phyloP scores from a whole-genome alignment of 2,329 filamentous ascomycete species.

The Blastomyces parvus region DNA sequence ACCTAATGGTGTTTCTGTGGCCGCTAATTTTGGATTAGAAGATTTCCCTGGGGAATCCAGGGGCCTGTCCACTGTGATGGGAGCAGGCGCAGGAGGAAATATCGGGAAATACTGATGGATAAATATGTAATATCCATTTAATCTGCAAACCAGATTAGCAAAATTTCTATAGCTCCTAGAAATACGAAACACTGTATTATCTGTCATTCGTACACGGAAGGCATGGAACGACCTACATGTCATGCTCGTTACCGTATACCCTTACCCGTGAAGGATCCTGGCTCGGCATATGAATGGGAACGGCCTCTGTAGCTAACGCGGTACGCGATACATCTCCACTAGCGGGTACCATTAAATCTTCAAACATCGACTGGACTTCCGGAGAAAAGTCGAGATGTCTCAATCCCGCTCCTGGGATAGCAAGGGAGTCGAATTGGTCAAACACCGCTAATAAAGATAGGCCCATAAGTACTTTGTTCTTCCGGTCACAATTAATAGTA shows the following conservation, averaged over 20 bases:
- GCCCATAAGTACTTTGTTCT: not conserved
- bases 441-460: constrained; percentile 28
- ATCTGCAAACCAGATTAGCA: constrained; percentile 23
- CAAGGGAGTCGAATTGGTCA: constrained; percentile 33
- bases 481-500: not conserved
- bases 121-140: constrained; percentile 40
- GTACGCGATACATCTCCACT: constrained; percentile 20
- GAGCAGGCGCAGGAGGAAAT: constrained; percentile 30
- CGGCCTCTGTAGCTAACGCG: constrained; percentile 24
- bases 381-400: constrained; percentile 32
- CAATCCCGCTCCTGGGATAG: constrained; percentile 32
- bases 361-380: constrained; percentile 32
- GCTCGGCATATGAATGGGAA: constrained; percentile 20
- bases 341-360: constrained; percentile 25
- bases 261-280: constrained; percentile 26
- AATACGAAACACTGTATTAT: not conserved
- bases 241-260: constrained; percentile 32
- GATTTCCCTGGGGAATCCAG: constrained; percentile 26
- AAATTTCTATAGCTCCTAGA: not conserved
- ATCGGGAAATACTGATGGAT: constrained; percentile 40
- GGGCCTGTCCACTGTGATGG: constrained; percentile 26
- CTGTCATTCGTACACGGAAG: not conserved
- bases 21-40: constrained; percentile 21
- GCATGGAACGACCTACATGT: constrained; percentile 27
- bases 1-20: constrained; percentile 21